These are phyloP conservation scores for Metarhizium humberi DNA, from an alignment of 2,329 filamentous ascomycete species.

Conservation along the genomic window DNA sequence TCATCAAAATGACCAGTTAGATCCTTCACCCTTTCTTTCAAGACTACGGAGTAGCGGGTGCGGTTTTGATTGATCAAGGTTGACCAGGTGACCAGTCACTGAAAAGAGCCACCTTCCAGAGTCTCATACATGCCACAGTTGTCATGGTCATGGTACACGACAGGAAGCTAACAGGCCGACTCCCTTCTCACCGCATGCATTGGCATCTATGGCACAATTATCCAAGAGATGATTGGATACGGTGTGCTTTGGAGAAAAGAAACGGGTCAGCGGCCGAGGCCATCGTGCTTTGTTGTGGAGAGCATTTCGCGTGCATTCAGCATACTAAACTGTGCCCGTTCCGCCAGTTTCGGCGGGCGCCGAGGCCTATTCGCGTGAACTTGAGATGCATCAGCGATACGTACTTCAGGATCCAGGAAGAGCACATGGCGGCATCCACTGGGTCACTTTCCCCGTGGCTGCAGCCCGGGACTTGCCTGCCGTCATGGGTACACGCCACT, in stretches of 20 bases:
- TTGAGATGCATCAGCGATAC: not conserved
- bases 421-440: not conserved
- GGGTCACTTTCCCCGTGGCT: not conserved
- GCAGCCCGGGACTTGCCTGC: not conserved
- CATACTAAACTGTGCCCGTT: not conserved
- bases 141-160: no score
- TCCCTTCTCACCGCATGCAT: not conserved
- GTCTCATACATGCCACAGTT: not conserved
- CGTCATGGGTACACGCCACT: not conserved
- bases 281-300: not conserved
- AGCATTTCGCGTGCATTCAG: not conserved
- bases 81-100: not conserved
- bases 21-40: not conserved
- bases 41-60: not conserved
- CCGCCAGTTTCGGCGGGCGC: not conserved
- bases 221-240: not conserved
- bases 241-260: not conserved
- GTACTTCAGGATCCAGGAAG: no score
- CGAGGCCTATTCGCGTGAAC: not conserved
- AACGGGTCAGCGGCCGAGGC: not conserved
- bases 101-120: not conserved
- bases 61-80: not conserved
- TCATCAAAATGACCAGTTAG: not conserved
- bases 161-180: not conserved
- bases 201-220: not conserved